Base-by-base conservation (phyloP, 805 yeast genomes). In the Lachancea fermentati region DNA sequence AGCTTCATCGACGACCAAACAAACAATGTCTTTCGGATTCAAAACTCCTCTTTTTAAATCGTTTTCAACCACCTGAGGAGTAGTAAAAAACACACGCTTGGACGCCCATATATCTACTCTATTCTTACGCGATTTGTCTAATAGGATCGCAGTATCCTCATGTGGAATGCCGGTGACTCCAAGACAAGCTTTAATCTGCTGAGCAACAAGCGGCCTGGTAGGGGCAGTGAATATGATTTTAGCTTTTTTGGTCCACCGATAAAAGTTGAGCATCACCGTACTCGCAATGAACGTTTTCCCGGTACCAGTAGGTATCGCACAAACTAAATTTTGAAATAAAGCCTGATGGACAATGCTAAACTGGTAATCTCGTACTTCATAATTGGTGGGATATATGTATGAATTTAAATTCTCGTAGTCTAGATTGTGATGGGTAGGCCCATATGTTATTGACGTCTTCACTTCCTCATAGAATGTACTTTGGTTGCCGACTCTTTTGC, bases 221-320 rank as follows among this genome's bases (percentile, higher is more conserved):
- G 99, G 99, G 0, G 99, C 98, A 81, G 91, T 81, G 60, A 93
- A 93, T 1, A 94, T 76, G 49, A 93, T 78, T 55, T 89, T 93
- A 2, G 87, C 78, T 4, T 64, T 59, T 12, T 75, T 75, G 15
- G 89, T 84, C 98, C 98, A 93, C 36, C 94, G 65, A 50, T 75
- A 79, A 63, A 74, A 93, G 57, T 93, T 93, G 41, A 88, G 69
- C 88, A 93, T 93, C 16, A 91, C 91, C 0, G 95, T 82, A 28
- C 94, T 80, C 1, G 98, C 97, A 55, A 93, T 88, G 48, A 93
- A 87, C 0, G 99, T 93, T 64, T 93, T 93, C 30, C 99, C 99
- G 59, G 89, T 69, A 49, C 99, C 99, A 0, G 99, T 93, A 1
- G 99, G 99, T 12, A 93, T 75, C 0, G 97, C 95, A 56, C 95